Evolutionary conservation across 2,329 filamentous ascomycete species (phyloP).

Genomic region (Aspergillus tamarii): DNA sequence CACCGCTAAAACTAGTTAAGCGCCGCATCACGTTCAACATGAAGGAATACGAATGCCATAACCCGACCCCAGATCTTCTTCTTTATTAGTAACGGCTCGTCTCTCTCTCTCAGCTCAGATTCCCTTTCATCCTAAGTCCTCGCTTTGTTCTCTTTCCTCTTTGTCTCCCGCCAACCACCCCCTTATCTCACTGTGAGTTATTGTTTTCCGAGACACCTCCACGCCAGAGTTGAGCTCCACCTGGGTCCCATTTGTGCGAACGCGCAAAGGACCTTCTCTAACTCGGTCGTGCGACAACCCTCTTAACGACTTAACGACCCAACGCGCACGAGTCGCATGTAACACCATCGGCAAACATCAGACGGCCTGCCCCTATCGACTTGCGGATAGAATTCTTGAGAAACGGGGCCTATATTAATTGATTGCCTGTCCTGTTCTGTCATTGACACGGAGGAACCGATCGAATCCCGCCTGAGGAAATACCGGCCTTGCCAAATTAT

Average conservation of each 20-base stretch:
- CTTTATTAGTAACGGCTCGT: conserved; percentile 2
- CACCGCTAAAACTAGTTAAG: conserved; percentile 1
- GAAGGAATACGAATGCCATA: neutral
- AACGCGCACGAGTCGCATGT: conserved; percentile 20
- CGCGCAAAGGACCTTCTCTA: neutral
- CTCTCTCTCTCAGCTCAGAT: neutral
- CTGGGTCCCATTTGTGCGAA: neutral
- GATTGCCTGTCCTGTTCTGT: neutral
- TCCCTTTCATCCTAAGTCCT: neutral
- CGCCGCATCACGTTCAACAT: neutral
- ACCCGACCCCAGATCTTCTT: neutral
- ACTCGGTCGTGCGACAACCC: neutral
- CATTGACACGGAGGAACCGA: conserved; percentile 14
- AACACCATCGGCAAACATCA: conserved; percentile 17
- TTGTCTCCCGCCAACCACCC: neutral
- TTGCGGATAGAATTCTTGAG: neutral
- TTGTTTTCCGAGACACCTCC: neutral
- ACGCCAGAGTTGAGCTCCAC: neutral
- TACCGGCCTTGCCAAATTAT: neutral
- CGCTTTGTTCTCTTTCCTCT: neutral
- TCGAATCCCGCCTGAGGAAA: neutral
- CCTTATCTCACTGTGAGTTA: neutral
- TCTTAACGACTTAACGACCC: conserved; percentile 8
- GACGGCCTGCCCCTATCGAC: neutral
- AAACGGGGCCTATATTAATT: conserved; percentile 6